Conservation (phyloP, 2,329 filamentous ascomycete species). For the Fusarium ambrosium region DNA sequence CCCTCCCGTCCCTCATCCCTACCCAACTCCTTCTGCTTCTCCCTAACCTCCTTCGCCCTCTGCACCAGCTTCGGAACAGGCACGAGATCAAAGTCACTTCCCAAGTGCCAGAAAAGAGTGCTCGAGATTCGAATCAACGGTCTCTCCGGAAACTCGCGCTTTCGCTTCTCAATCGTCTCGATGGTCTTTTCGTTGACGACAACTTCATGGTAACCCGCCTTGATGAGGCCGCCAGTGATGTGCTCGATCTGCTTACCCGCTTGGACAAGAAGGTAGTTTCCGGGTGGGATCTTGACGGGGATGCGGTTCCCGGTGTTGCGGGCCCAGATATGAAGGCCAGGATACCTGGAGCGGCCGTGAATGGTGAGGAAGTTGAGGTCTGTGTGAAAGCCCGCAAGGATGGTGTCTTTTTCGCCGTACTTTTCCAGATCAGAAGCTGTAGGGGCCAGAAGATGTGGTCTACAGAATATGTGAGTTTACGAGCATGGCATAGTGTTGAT, state of each 20-base stretch:
- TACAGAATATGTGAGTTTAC: slow-evolving; percentile 39
- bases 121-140: slow-evolving; percentile 70
- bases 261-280: slow-evolving; percentile 71
- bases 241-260: slow-evolving; percentile 75
- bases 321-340: slow-evolving; percentile 73
- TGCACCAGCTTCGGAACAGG: slow-evolving; percentile 64
- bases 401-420: slow-evolving; percentile 68
- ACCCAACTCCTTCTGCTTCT: slow-evolving; percentile 62
- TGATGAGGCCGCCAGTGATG: slow-evolving; percentile 71
- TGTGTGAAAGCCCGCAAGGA: slow-evolving; percentile 74
- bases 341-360: slow-evolving; percentile 73
- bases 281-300: slow-evolving; percentile 69
- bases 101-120: slow-evolving; percentile 73
- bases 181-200: slow-evolving; percentile 68
- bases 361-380: slow-evolving; percentile 76
- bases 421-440: slow-evolving; percentile 70
- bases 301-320: slow-evolving; percentile 72
- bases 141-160: slow-evolving; percentile 58
- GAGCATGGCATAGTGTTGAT: background rate
- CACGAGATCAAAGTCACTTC: slow-evolving; percentile 67
- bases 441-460: slow-evolving; percentile 72
- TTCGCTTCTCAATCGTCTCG: slow-evolving; percentile 60
- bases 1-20: slow-evolving; percentile 66
- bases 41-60: slow-evolving; percentile 59
- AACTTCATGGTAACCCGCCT: slow-evolving; percentile 73